Conservation (phyloP, 2,329 filamentous ascomycete genomes). For the Neofusicoccum sp. region DNA sequence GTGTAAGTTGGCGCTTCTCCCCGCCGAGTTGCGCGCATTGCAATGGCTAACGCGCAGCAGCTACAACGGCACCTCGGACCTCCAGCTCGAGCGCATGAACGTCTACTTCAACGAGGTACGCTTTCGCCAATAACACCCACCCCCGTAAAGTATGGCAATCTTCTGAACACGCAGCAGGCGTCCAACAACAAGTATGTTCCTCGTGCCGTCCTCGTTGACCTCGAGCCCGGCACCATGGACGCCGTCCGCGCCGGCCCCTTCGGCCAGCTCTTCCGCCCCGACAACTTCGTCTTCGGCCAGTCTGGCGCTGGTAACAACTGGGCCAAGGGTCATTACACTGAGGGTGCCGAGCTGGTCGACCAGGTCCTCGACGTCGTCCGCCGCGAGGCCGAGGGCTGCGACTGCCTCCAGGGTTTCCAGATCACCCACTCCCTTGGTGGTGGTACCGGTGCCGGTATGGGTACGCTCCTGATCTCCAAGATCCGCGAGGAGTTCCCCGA, state of each 20-base stretch:
- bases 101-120: slow-evolving; percentile 95
- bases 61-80: slow-evolving; percentile 97
- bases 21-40: neutral
- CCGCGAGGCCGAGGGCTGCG: slow-evolving; percentile 96
- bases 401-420: slow-evolving; percentile 99
- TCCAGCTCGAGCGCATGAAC: slow-evolving; percentile 99
- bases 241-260: slow-evolving; percentile 97
- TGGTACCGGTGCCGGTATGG: slow-evolving; percentile 99
- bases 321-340: slow-evolving; percentile 99
- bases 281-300: slow-evolving; percentile 99
- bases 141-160: slow-evolving; percentile 23
- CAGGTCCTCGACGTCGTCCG: slow-evolving; percentile 97
- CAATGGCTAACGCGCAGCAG: slow-evolving; percentile 47
- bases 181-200: slow-evolving; percentile 99
- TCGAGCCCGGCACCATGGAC: slow-evolving; percentile 99
- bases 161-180: slow-evolving; percentile 58
- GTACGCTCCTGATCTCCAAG: slow-evolving; percentile 99
- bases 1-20: slow-evolving; percentile 63
- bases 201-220: slow-evolving; percentile 97
- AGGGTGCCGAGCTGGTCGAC: slow-evolving; percentile 98
- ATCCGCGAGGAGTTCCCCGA: slow-evolving; percentile 99
- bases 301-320: slow-evolving; percentile 99
- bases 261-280: slow-evolving; percentile 97
- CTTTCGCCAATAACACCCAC: slow-evolving; percentile 19
- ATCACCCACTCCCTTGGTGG: slow-evolving; percentile 99